Evolutionary conservation across 164 flowering plant species (phyloP).

Genomic region (Macadamia integrifolia): DNA sequence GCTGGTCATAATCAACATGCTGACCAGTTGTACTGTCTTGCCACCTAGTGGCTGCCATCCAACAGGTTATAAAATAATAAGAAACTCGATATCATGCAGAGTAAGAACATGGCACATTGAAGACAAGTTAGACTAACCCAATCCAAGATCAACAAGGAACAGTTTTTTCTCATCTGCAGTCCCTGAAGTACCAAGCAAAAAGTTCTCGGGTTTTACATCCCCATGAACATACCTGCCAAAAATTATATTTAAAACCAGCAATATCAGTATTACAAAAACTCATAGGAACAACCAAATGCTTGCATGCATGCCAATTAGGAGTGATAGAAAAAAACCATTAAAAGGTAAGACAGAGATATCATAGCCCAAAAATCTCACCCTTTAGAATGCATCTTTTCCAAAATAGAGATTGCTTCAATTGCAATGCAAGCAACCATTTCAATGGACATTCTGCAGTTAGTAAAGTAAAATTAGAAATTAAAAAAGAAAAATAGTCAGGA

Average conservation of each 20-base stretch:
- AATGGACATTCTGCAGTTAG: conserved; percentile 40
- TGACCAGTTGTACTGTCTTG: conserved; percentile 61
- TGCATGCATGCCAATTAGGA: too few relatives aligned
- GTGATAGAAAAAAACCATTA: too few relatives aligned
- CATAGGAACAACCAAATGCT: too few relatives aligned
- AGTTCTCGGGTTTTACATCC: conserved; percentile 97
- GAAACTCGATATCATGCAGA: neutral
- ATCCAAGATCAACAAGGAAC: conserved; percentile 90
- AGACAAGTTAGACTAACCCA: conserved; percentile 42
- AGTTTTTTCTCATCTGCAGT: conserved; percentile 77
- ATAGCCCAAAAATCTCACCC: conserved; percentile 38
- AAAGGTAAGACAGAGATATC: too few relatives aligned
- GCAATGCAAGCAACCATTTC: conserved; percentile 67
- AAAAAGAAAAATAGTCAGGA: too few relatives aligned
- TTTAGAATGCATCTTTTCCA: conserved; percentile 80
- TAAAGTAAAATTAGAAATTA: neutral
- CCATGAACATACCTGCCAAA: conserved; percentile 80
- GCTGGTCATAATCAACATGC: conserved; percentile 92
- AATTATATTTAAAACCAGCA: neutral
- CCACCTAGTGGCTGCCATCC: conserved; percentile 73
- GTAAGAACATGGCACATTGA: neutral
- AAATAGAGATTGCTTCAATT: conserved; percentile 80
- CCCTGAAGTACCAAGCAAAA: conserved; percentile 91
- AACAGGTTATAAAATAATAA: neutral
- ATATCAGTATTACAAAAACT: too few relatives aligned